Base-by-base conservation (phyloP, 2,329 filamentous ascomycete genomes). In the Aureobasidium zeae region DNA sequence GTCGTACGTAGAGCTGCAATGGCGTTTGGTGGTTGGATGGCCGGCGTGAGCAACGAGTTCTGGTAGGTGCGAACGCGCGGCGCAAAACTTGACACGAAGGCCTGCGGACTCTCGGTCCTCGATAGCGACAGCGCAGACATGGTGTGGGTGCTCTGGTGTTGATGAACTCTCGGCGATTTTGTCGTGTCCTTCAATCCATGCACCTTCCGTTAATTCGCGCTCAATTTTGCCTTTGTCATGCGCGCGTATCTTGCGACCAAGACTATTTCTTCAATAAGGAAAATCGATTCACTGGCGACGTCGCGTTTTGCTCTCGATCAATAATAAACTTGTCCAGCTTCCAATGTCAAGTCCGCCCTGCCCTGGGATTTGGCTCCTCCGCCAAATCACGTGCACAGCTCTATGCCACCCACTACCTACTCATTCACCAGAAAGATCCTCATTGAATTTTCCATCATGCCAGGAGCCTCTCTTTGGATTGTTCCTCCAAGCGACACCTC, bases 41-140 rank as follows among this genome's bases (percentile, higher is more conserved):
- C 45, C 25, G 89, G 88, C 17, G 85, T 86, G 49, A 95, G 76
- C 44, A 96, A 78, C 26, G 89, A 86, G 68, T 96, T 96, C 62
- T 83, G 85, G 69, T 93, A 95, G 51, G 80, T 77, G 60, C 89
- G 85, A 58, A 96, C 69, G 58, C 89, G 84, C 51, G 89, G 86
- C 64, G 89, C 86, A 67, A 94, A 95, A 60, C 82, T 87, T 45
- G 86, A 89, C 55, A 91, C 79, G 59, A 94, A 91, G 31, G 87
- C 85, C 68, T 94, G 86, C 35, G 87, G 86, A 52, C 74, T 73
- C 57, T 74, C 68, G 61, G 69, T 41, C 25, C 59, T 54, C 24
- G 45, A 36, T 21, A 45, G 16, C 5, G 34, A 25, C 13, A 43
- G 33, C 62, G 64, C 65, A 58, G 52, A 52, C 62, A 65, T 64